Conservation (phyloP, 177 flowering plant genomes). For the Tripterygium wilfordii region DNA sequence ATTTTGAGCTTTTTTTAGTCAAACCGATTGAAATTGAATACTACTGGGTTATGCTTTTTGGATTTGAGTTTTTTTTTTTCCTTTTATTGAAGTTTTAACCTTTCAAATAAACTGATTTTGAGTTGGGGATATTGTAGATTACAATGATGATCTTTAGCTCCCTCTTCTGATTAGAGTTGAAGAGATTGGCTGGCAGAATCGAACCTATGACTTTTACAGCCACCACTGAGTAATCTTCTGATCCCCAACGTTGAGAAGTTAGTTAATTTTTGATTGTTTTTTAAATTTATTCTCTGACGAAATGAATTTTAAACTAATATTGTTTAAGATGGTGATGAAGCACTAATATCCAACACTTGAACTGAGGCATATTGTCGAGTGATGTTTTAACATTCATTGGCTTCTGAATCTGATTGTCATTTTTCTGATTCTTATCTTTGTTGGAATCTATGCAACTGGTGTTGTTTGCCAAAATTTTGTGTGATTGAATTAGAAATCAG, state of each 20-base stretch:
- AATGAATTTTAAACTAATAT: no score
- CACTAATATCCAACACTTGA: constrained; percentile 35
- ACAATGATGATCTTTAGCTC: constrained; percentile 28
- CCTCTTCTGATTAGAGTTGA: constrained; percentile 39
- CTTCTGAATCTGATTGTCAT: no score
- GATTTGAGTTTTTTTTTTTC: not conserved
- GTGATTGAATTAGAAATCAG: no score
- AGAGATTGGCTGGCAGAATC: constrained; percentile 40
- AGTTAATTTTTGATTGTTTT: no score
- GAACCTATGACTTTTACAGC: constrained; percentile 29
- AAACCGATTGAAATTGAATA: no score
- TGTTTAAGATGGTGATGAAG: constrained; percentile 28
- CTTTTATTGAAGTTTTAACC: not conserved
- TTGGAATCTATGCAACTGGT: no score
- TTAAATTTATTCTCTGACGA: no score
- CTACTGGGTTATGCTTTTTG: not conserved
- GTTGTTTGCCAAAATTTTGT: no score
- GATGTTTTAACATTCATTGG: constrained; percentile 12
- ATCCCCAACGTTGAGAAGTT: no score
- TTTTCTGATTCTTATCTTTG: no score
- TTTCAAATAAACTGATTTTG: no score
- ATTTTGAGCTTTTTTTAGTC: no score
- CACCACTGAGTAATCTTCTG: constrained; percentile 30
- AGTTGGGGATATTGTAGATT: not conserved
- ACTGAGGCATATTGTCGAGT: constrained; percentile 33